Evolutionary conservation across 2,329 filamentous ascomycete species (phyloP), one percentile per base, ranked within the genome.

Genomic region (Chaetomium globosum): DNA sequence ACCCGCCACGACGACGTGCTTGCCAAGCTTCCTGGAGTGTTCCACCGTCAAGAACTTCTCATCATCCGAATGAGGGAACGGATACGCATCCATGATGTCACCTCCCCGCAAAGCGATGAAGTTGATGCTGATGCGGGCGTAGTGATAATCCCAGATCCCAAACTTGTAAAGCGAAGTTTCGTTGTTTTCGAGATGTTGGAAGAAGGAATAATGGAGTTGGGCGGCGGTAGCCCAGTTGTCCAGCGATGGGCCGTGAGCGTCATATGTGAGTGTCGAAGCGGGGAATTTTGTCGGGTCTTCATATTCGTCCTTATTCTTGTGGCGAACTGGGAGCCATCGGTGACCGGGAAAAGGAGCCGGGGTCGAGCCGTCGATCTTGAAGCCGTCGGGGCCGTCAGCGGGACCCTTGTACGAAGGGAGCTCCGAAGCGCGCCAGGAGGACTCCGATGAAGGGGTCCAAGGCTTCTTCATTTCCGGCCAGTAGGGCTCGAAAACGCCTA

Each of bases 101-200:
- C 43, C 43, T 48, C 43, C 43, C 19, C 43, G 43, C 19, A 48
- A n/a, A 19, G 43, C 43, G 43, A 48, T n/a, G n/a, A 48, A 48
- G 13, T 48, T 48, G 19, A 48, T 48, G 19, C 43, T 48, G 19
- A 48, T 16, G n/a, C 43, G 43, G 19, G 13, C 43, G 43, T 48
- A 48, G 43, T 48, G 43, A 9, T 21, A 48, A 21, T 48, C 43
- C 43, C 43, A 48, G 43, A 48, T 48, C 6, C 19, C 43, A 16
- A 48, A 48, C 7, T 48, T 48, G 43, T 48, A 48, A 21, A n/a
- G 43, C 43, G 43, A 48, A 48, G 43, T 48, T 19, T 48, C 43
- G 19, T 21, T 21, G 19, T 48, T 48, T 21, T 48, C 43, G 4
- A 48, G 43, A 21, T 48, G 43, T 48, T 48, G 43, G 19, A 48